Base-by-base conservation (phyloP, 1,284 basidiomycete genomes). In the Pascua guehoae region DNA sequence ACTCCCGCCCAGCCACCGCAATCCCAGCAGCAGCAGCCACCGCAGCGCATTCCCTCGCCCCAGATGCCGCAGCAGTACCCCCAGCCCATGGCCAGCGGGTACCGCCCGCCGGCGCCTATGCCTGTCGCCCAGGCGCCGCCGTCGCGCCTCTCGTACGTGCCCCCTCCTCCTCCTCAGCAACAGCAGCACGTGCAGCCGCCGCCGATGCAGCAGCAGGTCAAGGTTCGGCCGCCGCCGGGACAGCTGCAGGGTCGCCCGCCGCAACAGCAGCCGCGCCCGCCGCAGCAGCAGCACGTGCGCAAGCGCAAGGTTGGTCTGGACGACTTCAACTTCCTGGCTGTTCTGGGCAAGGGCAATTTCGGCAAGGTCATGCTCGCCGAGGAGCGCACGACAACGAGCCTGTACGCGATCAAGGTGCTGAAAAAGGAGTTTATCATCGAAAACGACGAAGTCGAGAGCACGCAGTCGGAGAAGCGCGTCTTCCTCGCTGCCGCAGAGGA, bases 401-500 rank as follows among this genome's bases (percentile, higher is more conserved):
- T 98, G 58, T 98, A 90, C 75, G 96, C 96, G n/a, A 98, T 99
- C 83, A 99, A 99, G 79, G 96, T 99, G 41, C 78, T 99, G 73
- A 99, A 99, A 83, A 99, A 99, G 77, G 96, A 98, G 79, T 98
- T 98, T 72, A 98, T 98, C 76, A 98, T 99, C 67, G 96, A 99
- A 75, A 98, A 99, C 67, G 96, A 99, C 78, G 96, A 98, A 81
- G 93, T 99, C 8, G 96, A 98, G 80, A 96, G 95, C 70, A 98
- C 96, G 43, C 94, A 96, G 65, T 98, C 96, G 5, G 96, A 99
- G 78, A 99, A 98, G 80, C 89, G 96, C 32, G 96, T 99, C 16
- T 98, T 98, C 80, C 80, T 98, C 58, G 88, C 95, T 7, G 96
- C 95, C 18, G 94, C 96, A 11, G 85, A 90, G 55, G 94, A 98